Percentiles rank a stretch among this genome's conserved stretches.
These are phyloP conservation scores for Fusarium keratoplasticum DNA, from an alignment of 2,329 filamentous ascomycete genomes.

Conservation along the genomic window DNA sequence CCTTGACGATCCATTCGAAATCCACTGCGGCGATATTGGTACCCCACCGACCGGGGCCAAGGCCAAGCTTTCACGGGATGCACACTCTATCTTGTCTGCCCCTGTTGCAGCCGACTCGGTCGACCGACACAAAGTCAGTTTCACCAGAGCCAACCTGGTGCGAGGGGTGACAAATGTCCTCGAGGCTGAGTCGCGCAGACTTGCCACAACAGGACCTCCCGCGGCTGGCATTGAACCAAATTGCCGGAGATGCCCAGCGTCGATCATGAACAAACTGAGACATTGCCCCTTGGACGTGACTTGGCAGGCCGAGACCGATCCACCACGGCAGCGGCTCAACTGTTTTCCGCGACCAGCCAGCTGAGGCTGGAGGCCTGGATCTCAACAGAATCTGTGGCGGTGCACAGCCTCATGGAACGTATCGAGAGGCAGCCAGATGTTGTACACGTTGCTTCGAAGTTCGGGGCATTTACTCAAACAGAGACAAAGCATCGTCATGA, in stretches of 20 bases:
- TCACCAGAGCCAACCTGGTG: conserved; percentile 27
- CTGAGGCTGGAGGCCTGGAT: neutral
- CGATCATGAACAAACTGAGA: conserved; percentile 22
- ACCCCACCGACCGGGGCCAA: neutral
- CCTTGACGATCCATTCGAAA: conserved; percentile 11
- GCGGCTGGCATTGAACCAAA: neutral
- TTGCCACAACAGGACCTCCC: neutral
- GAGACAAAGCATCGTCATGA: neutral
- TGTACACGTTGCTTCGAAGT: neutral
- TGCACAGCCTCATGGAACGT: conserved; percentile 2
- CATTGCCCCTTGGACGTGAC: conserved; percentile 5
- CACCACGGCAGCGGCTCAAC: conserved; percentile 2
- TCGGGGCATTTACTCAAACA: neutral
- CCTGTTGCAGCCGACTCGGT: neutral
- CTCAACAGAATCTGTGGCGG: conserved; percentile 3
- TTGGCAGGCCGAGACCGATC: conserved; percentile 24
- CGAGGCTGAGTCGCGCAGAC: conserved; percentile 3
- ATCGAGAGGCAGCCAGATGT: neutral
- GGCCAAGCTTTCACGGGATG: conserved; percentile 13
- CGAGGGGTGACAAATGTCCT: conserved; percentile 28
- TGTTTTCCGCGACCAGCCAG: neutral
- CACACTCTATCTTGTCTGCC: conserved; percentile 11
- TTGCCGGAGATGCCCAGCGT: conserved; percentile 5
- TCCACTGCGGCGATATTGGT: conserved; percentile 12
- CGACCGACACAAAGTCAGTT: conserved; percentile 12